phyloP scores from a whole-genome alignment of 768 basidiomycete genomes.

The Boletus coccyginus region DNA sequence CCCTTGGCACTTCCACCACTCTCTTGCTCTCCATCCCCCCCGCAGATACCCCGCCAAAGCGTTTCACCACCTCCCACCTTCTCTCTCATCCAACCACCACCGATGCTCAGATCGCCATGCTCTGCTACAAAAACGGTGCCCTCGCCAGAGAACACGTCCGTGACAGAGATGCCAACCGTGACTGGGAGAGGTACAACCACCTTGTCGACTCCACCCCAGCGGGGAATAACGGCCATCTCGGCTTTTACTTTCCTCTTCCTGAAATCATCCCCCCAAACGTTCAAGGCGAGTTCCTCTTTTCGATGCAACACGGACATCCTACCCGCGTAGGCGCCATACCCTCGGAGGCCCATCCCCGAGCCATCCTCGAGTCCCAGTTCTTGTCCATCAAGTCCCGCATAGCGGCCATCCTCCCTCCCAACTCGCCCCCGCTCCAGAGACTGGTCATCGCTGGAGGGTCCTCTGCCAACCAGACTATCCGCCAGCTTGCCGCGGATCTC shows the following conservation, averaged over 20 bases:
- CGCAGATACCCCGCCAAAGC: constrained; percentile 1
- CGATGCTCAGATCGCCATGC: constrained; percentile 6
- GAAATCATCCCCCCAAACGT: constrained; percentile 9
- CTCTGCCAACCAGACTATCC: constrained; percentile 8
- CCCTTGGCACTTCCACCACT: constrained; percentile 6
- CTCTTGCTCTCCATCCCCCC: constrained; percentile 8
- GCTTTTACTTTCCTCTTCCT: constrained; percentile 8
- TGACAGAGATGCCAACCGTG: neutral
- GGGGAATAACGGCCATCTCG: neutral
- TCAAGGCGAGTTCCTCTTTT: constrained; percentile 1
- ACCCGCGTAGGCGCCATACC: constrained; percentile 1
- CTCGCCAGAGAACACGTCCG: constrained; percentile 8
- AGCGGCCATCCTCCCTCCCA: constrained; percentile 1
- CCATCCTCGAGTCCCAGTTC: constrained; percentile 9
- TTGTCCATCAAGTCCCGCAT: constrained; percentile 13
- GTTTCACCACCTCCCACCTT: constrained; percentile 6
- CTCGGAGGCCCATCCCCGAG: constrained; percentile 2
- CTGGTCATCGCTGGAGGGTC: constrained; percentile 8
- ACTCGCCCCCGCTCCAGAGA: constrained; percentile 4
- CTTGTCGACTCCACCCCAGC: neutral
- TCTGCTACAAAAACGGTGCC: constrained; percentile 11
- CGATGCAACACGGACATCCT: neutral
- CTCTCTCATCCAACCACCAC: constrained; percentile 6
- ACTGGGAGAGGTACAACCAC: constrained; percentile 4
- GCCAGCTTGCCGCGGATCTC: constrained; percentile 3